These are phyloP conservation scores for Aspergillus puulaauensis DNA, from an alignment of 2,329 filamentous ascomycete genomes.

Conservation along the genomic window DNA sequence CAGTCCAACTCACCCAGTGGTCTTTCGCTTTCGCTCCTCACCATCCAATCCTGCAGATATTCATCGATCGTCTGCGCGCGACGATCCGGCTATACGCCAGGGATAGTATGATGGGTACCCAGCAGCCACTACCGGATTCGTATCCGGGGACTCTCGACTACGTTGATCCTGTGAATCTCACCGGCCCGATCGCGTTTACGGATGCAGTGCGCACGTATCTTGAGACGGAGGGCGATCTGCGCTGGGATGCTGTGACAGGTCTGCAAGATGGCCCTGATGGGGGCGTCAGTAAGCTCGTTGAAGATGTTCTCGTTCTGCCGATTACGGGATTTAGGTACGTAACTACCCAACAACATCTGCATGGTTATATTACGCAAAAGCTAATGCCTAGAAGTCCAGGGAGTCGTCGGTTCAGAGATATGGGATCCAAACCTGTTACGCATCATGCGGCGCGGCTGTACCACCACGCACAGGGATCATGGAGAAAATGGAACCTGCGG, in stretches of 20 bases:
- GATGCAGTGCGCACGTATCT: slow-evolving; percentile 25
- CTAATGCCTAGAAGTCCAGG: slow-evolving; percentile 21
- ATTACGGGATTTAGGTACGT: slow-evolving; percentile 36
- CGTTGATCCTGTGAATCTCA: slow-evolving; percentile 30
- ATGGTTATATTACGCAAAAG: background rate
- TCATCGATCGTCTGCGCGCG: slow-evolving; percentile 23
- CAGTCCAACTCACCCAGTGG: slow-evolving; percentile 36
- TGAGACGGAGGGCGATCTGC: slow-evolving; percentile 20
- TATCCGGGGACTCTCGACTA: slow-evolving; percentile 18
- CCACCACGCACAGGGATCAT: slow-evolving; percentile 33
- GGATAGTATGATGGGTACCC: background rate
- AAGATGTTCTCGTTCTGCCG: slow-evolving; percentile 33
- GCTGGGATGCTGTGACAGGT: slow-evolving; percentile 34
- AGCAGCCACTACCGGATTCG: slow-evolving; percentile 4
- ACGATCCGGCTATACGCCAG: slow-evolving; percentile 5
- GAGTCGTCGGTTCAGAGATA: slow-evolving; percentile 29
- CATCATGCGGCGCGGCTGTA: slow-evolving; percentile 29
- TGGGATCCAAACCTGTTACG: slow-evolving; percentile 32
- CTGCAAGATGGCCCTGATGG: slow-evolving; percentile 28
- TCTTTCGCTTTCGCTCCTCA: slow-evolving; percentile 26
- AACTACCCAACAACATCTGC: fast-evolving
- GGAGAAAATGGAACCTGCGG: slow-evolving; percentile 26
- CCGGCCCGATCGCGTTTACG: slow-evolving; percentile 34
- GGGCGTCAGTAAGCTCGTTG: slow-evolving; percentile 29
- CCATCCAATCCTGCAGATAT: slow-evolving; percentile 29